Evolutionary conservation across 139 green algal species (phyloP), one percentile per base, ranked within the genome.

Genomic region (Chloropicon primus): DNA sequence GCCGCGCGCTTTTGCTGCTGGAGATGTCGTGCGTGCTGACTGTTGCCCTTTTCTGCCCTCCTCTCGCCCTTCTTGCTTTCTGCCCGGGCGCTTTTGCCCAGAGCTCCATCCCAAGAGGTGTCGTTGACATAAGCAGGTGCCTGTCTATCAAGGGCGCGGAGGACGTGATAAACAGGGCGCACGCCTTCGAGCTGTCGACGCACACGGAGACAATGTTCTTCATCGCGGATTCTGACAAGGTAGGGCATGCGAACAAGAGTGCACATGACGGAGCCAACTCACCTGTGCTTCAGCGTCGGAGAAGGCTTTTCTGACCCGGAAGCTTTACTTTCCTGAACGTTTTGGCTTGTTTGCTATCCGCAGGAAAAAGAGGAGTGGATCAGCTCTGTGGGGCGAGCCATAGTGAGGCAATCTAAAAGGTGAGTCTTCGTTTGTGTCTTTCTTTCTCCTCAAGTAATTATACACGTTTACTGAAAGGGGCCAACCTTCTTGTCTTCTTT

Each of bases 311-410:
- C 25, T 76, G 77, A 5, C 71, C 54, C 74, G 53, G 54, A 54
- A 25, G 25, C 25, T 54, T 5, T n/a, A 2, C 17, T 73, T 74
- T 22, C 2, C 54, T 53, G 0, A 28, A 1, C 0, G 53, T 79
- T 1, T 53, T 26, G 10, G 53, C 54, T 97, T 94, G 79, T 74
- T 96, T 2, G 82, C 82, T n/a, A 90, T 94, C 53, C 89, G 77
- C 25, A 90, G 1, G 92, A 97, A 27, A 98, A 98, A 85, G 96
- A 99, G 86, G 94, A 98, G 76, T 99, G 96, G 96, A 98, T 99
- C 77, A 98, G 97, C 80, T 87, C 92, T 17, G 92, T 99, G 24
- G 96, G 96, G 1, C 82, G 90, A 1, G 93, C 95, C 22, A 98
- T 99, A 24, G 96, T 98, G 26, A 89, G 92, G 76, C 90, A 97